These are phyloP conservation scores for Saccharomyces hybrid DNA, from an alignment of 1,139 yeast species.

Conservation along the genomic window DNA sequence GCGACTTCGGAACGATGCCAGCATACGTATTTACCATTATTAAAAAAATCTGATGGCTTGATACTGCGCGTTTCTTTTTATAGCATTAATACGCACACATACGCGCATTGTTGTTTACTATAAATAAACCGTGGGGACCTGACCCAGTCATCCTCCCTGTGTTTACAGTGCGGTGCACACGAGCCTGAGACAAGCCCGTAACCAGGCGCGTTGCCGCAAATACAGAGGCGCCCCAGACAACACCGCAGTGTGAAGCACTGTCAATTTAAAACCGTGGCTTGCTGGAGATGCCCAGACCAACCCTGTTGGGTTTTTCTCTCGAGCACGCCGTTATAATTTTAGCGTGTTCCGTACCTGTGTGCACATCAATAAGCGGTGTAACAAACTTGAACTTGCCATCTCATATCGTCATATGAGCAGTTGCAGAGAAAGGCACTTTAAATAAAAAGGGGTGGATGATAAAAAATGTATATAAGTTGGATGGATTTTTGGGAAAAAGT, in stretches of 20 bases:
- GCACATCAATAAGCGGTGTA: neutral
- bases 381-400: neutral
- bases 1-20: neutral
- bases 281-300: neutral
- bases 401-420: neutral
- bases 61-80: neutral
- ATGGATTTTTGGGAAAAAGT: neutral
- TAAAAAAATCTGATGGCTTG: neutral
- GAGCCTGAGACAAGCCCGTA: neutral
- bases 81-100: neutral
- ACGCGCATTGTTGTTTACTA: neutral
- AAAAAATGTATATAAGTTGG: neutral
- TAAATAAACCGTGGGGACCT: neutral
- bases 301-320: neutral
- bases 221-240: neutral
- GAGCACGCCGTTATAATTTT: neutral
- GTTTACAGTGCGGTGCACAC: neutral
- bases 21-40: neutral
- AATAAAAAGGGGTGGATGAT: neutral
- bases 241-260: neutral
- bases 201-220: neutral
- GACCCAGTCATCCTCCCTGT: neutral
- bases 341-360: neutral
- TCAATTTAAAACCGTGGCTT: neutral
- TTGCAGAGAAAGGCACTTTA: neutral